A percentile compares a stretch with the other conserved stretches of the same genome.
phyloP scores from a whole-genome alignment of 208 protist genomes.

The Trichomonas vaginalis region DNA sequence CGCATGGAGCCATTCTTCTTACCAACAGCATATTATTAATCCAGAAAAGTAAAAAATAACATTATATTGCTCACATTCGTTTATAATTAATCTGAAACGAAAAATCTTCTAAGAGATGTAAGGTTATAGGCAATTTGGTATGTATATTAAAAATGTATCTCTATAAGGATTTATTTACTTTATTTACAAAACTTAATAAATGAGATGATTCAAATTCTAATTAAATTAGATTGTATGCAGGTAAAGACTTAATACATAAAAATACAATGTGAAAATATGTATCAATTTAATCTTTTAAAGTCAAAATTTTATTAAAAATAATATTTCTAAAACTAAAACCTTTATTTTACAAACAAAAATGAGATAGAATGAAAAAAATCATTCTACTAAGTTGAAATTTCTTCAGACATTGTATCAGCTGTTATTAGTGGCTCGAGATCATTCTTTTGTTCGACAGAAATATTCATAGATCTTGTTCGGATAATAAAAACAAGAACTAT shows the following conservation, averaged over 20 bases:
- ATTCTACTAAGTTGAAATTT: no score
- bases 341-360: no score
- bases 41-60: neutral
- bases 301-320: no score
- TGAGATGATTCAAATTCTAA: neutral
- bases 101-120: neutral
- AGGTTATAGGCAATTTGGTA: neutral
- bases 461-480: no score
- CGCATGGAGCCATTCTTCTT: neutral
- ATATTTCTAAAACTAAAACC: no score
- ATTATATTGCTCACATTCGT: no score
- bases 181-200: neutral
- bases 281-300: no score
- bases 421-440: no score
- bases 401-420: no score
- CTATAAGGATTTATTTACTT: neutral
- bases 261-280: neutral
- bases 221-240: neutral
- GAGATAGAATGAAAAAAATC: no score
- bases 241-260: neutral
- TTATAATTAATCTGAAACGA: neutral
- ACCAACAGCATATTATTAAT: neutral
- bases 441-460: no score
- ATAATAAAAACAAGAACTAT: no score
- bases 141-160: neutral